Evolutionary conservation across 371 early-diverging fungal genomes (phyloP).

Genomic region (Mucor mucedo): DNA sequence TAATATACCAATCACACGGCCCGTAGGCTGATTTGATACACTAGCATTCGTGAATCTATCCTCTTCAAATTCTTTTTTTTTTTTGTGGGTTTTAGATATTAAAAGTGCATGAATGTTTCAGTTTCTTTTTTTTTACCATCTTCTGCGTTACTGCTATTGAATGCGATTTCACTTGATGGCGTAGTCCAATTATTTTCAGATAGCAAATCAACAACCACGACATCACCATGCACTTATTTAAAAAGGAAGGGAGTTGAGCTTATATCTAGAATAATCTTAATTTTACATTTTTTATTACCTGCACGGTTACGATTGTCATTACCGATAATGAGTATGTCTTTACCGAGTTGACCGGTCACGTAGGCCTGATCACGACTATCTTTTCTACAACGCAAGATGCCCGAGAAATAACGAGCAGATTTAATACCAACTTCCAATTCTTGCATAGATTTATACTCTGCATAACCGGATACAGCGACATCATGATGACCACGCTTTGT

Average conservation of each 20-base stretch:
- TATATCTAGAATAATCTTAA: background rate
- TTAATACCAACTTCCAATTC: slow-evolving; percentile 67
- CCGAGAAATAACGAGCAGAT: slow-evolving; percentile 59
- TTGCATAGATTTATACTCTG: slow-evolving; percentile 64
- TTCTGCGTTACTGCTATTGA: slow-evolving; percentile 50
- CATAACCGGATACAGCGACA: slow-evolving; percentile 48
- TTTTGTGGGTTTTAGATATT: background rate
- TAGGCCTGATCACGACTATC: slow-evolving; percentile 63
- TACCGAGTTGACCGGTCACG: slow-evolving; percentile 50
- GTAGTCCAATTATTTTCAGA: slow-evolving; percentile 67
- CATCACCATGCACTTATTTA: slow-evolving; percentile 75
- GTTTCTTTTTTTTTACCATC: slow-evolving; percentile 33
- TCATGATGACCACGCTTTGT: slow-evolving; percentile 8
- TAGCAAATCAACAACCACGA: slow-evolving; percentile 78
- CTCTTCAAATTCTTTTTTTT: slow-evolving; percentile 27
- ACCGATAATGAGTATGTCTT: slow-evolving; percentile 69
- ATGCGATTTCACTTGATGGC: slow-evolving; percentile 58
- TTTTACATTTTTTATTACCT: slow-evolving; percentile 33
- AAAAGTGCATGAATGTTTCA: too few relatives aligned
- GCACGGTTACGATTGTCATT: slow-evolving; percentile 81
- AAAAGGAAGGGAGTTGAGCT: background rate
- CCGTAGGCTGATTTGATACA: slow-evolving; percentile 58
- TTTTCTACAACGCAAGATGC: slow-evolving; percentile 54
- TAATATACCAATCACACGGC: slow-evolving; percentile 80
- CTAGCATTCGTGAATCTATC: slow-evolving; percentile 18